These are phyloP conservation scores for Cystobasidium tubakii DNA, from an alignment of 768 basidiomycete species.

Conservation along the genomic window DNA sequence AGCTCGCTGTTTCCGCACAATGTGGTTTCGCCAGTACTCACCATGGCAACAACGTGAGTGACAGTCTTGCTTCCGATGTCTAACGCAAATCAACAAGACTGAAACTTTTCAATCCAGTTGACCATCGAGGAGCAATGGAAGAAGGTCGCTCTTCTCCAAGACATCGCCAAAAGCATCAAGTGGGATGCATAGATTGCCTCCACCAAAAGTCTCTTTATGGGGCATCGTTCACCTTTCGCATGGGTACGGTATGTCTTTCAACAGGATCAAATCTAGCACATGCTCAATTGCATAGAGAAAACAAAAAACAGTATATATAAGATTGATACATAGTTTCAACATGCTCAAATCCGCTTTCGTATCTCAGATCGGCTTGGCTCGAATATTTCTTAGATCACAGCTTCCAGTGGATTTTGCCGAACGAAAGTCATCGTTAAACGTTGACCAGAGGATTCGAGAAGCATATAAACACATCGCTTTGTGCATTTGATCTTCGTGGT, in stretches of 20 bases:
- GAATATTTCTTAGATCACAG: no score
- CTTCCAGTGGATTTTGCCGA: no score
- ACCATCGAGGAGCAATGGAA: constrained; percentile 38
- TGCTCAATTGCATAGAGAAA: not conserved
- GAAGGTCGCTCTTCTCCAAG: constrained; percentile 34
- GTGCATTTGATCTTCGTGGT: no score
- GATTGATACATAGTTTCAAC: not conserved
- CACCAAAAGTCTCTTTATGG: not conserved
- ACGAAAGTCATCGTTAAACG: no score
- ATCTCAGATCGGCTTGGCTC: no score
- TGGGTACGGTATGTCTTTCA: not conserved
- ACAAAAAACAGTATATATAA: not conserved
- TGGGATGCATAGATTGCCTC: constrained; percentile 1
- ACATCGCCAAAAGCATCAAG: constrained; percentile 11
- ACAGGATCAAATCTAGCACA: constrained; percentile 1
- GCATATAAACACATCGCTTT: no score
- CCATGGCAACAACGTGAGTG: constrained; percentile 14
- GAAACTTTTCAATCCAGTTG: constrained; percentile 17
- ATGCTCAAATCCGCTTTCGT: not conserved
- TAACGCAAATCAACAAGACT: no score
- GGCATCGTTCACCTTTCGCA: not conserved
- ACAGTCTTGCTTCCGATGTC: not conserved
- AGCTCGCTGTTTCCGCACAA: constrained; percentile 44
- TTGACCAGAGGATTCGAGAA: no score
- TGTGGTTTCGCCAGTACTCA: constrained; percentile 41